phyloP scores from a whole-genome alignment of 2,329 filamentous ascomycete species.

The Verticillium zaregamsianum region DNA sequence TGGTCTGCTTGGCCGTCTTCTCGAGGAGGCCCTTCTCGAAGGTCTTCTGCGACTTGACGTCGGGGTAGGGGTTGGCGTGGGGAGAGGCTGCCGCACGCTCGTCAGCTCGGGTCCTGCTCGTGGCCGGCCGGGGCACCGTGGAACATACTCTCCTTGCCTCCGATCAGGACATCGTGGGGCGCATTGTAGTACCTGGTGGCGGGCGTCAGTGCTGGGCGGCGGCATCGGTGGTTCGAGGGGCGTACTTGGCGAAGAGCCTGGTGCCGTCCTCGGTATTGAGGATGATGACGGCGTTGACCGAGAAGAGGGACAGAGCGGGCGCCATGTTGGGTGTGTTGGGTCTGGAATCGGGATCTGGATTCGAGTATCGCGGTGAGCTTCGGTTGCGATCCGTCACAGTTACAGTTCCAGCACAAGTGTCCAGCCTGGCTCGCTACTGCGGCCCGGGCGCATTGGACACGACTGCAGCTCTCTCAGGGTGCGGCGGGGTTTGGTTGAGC shows the following conservation, averaged over 20 bases:
- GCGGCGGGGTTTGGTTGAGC: not conserved
- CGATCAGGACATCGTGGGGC: conserved; percentile 41
- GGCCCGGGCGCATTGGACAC: not conserved
- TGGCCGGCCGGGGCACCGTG: not conserved
- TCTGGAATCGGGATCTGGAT: not conserved
- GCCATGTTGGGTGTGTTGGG: conserved; percentile 48
- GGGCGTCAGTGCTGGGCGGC: conserved; percentile 17
- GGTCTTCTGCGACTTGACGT: conserved; percentile 87
- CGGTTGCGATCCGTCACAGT: not conserved
- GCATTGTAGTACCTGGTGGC: conserved; percentile 31
- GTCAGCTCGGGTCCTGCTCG: not conserved
- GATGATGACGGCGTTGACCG: conserved; percentile 73
- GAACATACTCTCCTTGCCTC: conserved; percentile 16
- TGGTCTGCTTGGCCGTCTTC: conserved; percentile 93
- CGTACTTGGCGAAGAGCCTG: conserved; percentile 89
- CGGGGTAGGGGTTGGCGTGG: conserved; percentile 68
- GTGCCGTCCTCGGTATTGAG: conserved; percentile 83
- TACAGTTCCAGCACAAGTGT: not conserved
- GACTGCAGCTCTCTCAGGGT: not conserved
- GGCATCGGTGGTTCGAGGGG: conserved; percentile 57
- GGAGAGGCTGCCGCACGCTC: not conserved
- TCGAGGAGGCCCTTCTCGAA: conserved; percentile 95
- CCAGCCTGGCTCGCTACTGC: not conserved
- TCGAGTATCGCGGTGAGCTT: not conserved
- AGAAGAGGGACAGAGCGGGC: conserved; percentile 70